Percentiles rank a stretch among this genome's conserved stretches.
Evolutionary conservation across 805 yeast genomes (phyloP).

Genomic region (Tetrapisispora namnaoensis): DNA sequence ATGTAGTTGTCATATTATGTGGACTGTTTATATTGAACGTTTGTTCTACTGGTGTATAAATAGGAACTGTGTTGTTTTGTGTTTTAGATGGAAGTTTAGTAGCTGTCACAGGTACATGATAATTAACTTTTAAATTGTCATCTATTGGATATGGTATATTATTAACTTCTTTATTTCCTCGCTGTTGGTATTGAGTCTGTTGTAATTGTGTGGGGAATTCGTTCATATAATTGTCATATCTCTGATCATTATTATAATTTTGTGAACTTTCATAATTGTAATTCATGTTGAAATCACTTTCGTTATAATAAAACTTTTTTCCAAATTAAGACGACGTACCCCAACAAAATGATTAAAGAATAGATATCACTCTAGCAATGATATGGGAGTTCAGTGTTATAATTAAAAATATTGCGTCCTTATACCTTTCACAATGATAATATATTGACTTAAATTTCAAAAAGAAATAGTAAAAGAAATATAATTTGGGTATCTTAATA

Average conservation of each 20-base stretch:
- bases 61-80: background rate
- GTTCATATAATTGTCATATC: constrained; percentile 2
- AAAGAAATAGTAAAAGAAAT: background rate
- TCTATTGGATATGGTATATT: constrained; percentile 4
- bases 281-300: background rate
- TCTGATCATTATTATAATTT: background rate
- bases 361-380: background rate
- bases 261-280: background rate
- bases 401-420: background rate
- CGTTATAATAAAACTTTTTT: too few species aligned
- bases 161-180: background rate
- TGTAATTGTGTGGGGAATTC: background rate
- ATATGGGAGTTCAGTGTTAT: background rate
- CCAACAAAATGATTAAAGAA: too few species aligned
- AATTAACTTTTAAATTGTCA: background rate
- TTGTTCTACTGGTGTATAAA: background rate
- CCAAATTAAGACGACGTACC: background rate
- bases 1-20: background rate
- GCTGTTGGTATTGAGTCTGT: background rate
- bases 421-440: background rate
- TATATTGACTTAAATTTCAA: background rate
- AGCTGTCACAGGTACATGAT: background rate
- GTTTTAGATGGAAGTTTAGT: background rate
- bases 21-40: background rate
- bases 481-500: background rate